Base-by-base conservation (phyloP, 352 stramenopile genomes). In the Phytophthora melonis region DNA sequence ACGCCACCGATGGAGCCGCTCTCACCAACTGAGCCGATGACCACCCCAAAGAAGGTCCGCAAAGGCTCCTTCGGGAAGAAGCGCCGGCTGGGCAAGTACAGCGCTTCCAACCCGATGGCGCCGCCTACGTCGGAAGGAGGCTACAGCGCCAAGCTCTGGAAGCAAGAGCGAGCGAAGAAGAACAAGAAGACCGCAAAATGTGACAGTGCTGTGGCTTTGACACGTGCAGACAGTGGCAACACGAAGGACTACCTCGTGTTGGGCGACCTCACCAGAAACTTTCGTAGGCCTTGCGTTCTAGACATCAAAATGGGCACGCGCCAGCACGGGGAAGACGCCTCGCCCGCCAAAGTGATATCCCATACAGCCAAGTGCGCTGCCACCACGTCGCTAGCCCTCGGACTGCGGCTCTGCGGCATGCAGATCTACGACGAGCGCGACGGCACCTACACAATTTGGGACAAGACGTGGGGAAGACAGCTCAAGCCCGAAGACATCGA, bases 221-320 rank as follows among this genome's bases (percentile, higher is more conserved):
- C 55, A n/a, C 63, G 63, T 30, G 52, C 50, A 18, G 57, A 75
- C 16, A 70, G 47, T 41, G 21, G 63, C 32, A 70, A 36, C 27
- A 39, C 27, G 53, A 74, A 72, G 45, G 74, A 93, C 39, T 95
- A 95, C 47, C 79, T 95, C 18, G 84, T 95, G 3, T 66, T 95
- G 10, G 83, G 77, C 4, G 86, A 93, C 53, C 81, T 95, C 54
- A 95, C 86, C n/a, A 71, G 75, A 57, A 71, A 77, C 23, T 95
- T 92, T 71, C 60, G 66, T 65, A 72, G 81, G 3, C 88, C 88
- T 36, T 95, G 86, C 62, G 86, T 95, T 18, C 72, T 95, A 9
- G 88, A 95, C 60, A 89, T 95, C 59, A 95, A 95, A 55, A 93
- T 95, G 86, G 88, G 88, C 53, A 93, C 88, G 4, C 78, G 86